Base-by-base conservation (phyloP, 2,329 filamentous ascomycete genomes). In the Fusarium sp. region DNA sequence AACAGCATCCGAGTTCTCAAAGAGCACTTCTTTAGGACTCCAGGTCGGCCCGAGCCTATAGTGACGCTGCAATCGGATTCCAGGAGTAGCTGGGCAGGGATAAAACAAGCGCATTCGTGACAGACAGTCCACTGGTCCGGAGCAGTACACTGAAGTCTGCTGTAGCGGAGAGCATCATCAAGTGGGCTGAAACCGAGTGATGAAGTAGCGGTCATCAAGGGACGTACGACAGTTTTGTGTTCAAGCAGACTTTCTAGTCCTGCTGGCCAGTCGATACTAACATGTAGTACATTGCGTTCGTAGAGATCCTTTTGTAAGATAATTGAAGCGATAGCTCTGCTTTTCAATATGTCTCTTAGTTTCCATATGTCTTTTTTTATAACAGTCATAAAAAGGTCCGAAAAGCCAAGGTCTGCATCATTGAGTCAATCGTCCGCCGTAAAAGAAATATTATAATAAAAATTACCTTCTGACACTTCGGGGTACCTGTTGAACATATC, bases 11-110 rank as follows among this genome's bases (percentile, higher is more conserved):
- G 28, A 3, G 39, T 39, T 26, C 9, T 54, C 14, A 54, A 33
- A 4, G 51, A 54, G 10, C 51, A 54, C 15, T 5, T 4, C n/a
- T 6, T 3, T 22, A 54, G 11, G 13, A 1, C 2, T n/a, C 13
- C 3, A 11, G 11, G 5, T 6, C 1, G 6, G 0, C 1, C 1
- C 0, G 0, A 3, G 15, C 31, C 3, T 2, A 22, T 7, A 17
- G 38, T 17, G 2, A 49, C 31, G 5, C 1, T 36, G 26, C 39
- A 54, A 36, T 54, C 39, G 11, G 40, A n/a, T 9, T 54, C 39
- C 5, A 54, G 51, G 0, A 54, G 11, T 0, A 54, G 3, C 2
- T 21, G 28, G 2, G n/a, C 26, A 4, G 51, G 2, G 24, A 7
- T 2, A 15, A 2, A 54, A 21, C 51, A 54, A 10, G 11, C 8